Conservation (phyloP, 129 eudicot genomes). For the Artemisia argyi region DNA sequence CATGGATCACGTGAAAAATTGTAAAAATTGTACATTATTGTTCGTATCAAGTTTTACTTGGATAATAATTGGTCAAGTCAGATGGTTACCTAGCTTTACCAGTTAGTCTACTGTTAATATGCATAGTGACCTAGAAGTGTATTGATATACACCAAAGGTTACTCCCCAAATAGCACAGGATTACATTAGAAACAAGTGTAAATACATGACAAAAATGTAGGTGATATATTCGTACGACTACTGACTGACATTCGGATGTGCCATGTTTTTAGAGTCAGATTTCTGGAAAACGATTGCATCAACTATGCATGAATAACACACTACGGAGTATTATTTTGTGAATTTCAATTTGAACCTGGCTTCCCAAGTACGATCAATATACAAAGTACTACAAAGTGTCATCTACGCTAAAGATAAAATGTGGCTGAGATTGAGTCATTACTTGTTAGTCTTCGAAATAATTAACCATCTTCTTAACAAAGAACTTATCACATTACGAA, state of each 20-base stretch:
- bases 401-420: too few species aligned
- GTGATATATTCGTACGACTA: too few species aligned
- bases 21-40: too few species aligned
- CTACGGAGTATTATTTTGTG: conserved; percentile 3
- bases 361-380: not conserved
- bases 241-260: too few species aligned
- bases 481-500: not conserved
- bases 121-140: not conserved
- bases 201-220: not conserved
- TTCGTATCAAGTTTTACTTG: too few species aligned
- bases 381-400: too few species aligned
- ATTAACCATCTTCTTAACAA: not conserved
- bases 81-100: too few species aligned
- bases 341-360: conserved; percentile 19
- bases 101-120: too few species aligned
- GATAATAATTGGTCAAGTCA: too few species aligned
- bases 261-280: not conserved
- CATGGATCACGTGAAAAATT: not conserved
- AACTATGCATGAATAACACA: not conserved
- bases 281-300: not conserved
- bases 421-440: too few species aligned
- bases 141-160: too few species aligned
- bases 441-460: not conserved
- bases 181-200: not conserved
- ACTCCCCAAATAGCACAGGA: too few species aligned